These are phyloP conservation scores for Hypoxylon sp. DNA, from an alignment of 2,329 filamentous ascomycete species.

Conservation along the genomic window DNA sequence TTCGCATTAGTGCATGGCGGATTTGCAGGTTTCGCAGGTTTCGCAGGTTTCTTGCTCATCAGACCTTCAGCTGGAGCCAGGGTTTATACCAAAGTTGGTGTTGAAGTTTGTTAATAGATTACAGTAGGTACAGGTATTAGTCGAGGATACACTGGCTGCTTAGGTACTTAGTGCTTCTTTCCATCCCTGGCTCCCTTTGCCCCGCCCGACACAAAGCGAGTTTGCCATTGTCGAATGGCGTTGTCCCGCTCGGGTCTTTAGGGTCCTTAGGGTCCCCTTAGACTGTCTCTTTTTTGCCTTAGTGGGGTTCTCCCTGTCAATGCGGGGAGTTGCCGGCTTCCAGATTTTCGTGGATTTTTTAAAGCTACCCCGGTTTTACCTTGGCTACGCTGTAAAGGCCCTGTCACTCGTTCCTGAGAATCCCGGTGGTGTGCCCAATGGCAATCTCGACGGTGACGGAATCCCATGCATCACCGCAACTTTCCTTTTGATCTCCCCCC, in stretches of 20 bases:
- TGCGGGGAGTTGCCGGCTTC: slow-evolving; percentile 42
- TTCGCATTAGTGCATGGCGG: slow-evolving; percentile 7
- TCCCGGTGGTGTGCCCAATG: slow-evolving; percentile 43
- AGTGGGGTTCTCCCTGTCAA: slow-evolving; percentile 27
- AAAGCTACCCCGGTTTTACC: slow-evolving; percentile 32
- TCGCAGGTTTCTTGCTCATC: slow-evolving; percentile 13
- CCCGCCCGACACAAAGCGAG: slow-evolving; percentile 36
- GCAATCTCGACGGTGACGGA: slow-evolving; percentile 47
- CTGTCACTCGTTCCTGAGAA: slow-evolving; percentile 45
- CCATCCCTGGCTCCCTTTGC: slow-evolving; percentile 4
- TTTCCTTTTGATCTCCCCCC: slow-evolving; percentile 27
- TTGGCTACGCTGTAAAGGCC: slow-evolving; percentile 18
- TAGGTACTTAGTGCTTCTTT: background rate
- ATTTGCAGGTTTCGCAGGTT: slow-evolving; percentile 13
- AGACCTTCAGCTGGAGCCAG: slow-evolving; percentile 16
- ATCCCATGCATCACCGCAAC: slow-evolving; percentile 48
- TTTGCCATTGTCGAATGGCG: slow-evolving; percentile 21
- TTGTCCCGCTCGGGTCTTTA: slow-evolving; percentile 8
- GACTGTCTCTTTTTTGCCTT: slow-evolving; percentile 1
- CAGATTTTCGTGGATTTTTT: slow-evolving; percentile 26
- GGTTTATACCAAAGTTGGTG: slow-evolving; percentile 22
- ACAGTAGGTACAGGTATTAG: background rate
- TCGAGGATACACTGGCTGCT: background rate
- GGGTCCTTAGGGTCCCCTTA: too few relatives aligned
- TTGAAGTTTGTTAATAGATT: too few relatives aligned